Evolutionary conservation across 2,329 filamentous ascomycete species (phyloP).

Genomic region (Neophaeococcomyces mojaviensis): DNA sequence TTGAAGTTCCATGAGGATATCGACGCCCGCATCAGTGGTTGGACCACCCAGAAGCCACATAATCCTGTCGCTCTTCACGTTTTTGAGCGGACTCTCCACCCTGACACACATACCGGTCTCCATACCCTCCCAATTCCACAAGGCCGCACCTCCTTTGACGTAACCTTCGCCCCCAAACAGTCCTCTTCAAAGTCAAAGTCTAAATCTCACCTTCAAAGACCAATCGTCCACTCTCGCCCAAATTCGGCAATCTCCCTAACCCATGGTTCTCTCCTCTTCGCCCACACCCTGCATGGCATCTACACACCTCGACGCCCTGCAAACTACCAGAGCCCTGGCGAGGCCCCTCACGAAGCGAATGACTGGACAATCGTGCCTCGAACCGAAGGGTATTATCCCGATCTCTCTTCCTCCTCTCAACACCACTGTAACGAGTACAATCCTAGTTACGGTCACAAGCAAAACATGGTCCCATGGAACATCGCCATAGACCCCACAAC

Average conservation of each 20-base stretch:
- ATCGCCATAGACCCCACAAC: slow-evolving; percentile 30
- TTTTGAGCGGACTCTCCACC: slow-evolving; percentile 14
- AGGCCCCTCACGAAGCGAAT: slow-evolving; percentile 25
- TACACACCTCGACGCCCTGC: slow-evolving; percentile 23
- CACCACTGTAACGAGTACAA: background rate
- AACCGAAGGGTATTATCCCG: slow-evolving; percentile 26
- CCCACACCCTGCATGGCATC: slow-evolving; percentile 31
- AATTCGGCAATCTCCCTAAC: slow-evolving; percentile 40
- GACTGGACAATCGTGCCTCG: slow-evolving; percentile 33
- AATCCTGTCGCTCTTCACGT: too few species aligned
- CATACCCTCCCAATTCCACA: slow-evolving; percentile 30
- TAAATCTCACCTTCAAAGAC: slow-evolving; percentile 29
- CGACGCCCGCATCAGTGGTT: background rate
- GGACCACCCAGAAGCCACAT: background rate
- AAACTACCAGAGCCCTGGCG: slow-evolving; percentile 20
- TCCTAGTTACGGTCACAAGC: background rate
- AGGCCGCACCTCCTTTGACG: too few species aligned
- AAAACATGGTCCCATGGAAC: slow-evolving; percentile 25
- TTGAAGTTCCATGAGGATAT: slow-evolving; percentile 19
- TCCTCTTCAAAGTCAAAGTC: slow-evolving; percentile 28
- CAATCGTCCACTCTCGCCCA: slow-evolving; percentile 31
- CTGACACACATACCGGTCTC: slow-evolving; percentile 32
- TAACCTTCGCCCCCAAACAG: slow-evolving; percentile 9
- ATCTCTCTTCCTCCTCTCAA: too few species aligned
- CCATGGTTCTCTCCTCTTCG: slow-evolving; percentile 39